Evolutionary conservation across 164 flowering plant species (phyloP), one percentile per base, ranked within the genome.

Genomic region (Umbilicus rupestris): DNA sequence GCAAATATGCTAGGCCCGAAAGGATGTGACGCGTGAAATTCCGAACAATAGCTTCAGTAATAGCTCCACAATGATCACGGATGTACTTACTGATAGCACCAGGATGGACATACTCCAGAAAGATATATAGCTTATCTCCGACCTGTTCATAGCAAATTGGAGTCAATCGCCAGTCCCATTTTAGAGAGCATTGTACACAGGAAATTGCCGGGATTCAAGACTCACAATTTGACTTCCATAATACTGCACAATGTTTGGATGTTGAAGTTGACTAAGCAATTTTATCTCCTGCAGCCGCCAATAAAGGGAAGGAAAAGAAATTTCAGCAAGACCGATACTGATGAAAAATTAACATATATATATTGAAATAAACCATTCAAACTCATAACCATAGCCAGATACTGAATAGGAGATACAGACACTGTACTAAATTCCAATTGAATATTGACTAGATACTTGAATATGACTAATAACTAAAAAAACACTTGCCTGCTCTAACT

Each of bases 161-260:
- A 20, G 26, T n/a, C 59, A 19, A 15, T n/a, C 19, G n/a, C 3
- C 41, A 24, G 3, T 15, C 15, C 41, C 58, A 22, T 35, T 9
- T 11, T 0, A 39, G 19, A 41, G 24, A 35, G 22, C 33, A 55
- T 15, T 55, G 60, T 29, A 16, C 17, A 67, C 29, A 7, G 26
- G 17, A 2, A 33, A 16, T 24, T 14, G 15, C 42, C 20, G 22
- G n/a, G 37, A 28, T 33, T n/a, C 3, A 0, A 24, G 24, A 14
- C 90, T 79, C 57, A 92, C 98, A 59, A 82, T 78, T 79, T 92
- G 90, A 78, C 96, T 84, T 37, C 98, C 98, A 81, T 80, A 88
- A 73, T 92, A 92, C 78, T 87, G 92, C 75, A 92, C 98, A 31
- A 92, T 88, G 69, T 92, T 92, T 68, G 85, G 93, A 78, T 92